Evolutionary conservation across 2,329 filamentous ascomycete genomes (phyloP), one percentile per base, ranked within the genome.

Genomic region (Leptographium wingfieldii): DNA sequence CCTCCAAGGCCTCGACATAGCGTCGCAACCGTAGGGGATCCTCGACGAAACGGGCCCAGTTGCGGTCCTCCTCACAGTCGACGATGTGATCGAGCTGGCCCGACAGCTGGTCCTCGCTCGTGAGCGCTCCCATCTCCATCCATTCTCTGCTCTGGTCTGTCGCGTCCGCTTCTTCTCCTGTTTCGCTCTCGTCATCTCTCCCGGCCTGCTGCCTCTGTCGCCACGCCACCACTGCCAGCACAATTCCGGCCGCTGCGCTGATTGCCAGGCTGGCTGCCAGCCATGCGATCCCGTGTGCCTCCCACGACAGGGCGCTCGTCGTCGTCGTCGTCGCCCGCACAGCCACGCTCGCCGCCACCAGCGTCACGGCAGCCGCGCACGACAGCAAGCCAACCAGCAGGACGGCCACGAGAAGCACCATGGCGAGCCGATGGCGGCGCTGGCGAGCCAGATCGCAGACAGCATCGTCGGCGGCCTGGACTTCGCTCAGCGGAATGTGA

Each of bases 1-100:
- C 55, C 59, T 68, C 67, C 11, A 69, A 63, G 3, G 60, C 46
- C 60, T 68, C 67, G 27, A 69, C 65, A 51, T 69, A 68, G 9
- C 62, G 59, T 19, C 67, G 63, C 51, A 69, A 61, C 59, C 60
- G 64, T 14, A 60, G 61, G 6, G 65, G 60, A 35, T 69, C 64
- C 14, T 61, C 53, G n/a, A 58, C 59, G 16, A 68, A 68, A 43
- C 63, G 63, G 48, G 63, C 55, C 66, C 66, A 68, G 49, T 65
- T 61, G 60, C 65, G 60, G 62, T 66, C 60, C 14, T 61, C 63
- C 29, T 60, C 49, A 52, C 27, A 19, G 51, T 49, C 31, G 10
- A 60, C 49, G 22, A 6, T 22, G 12, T 52, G 5, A 2, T 27
- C n/a, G 35, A 38, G 10, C 35, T 10, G 38, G 33, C 33, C 33